phyloP scores from a whole-genome alignment of 1,139 yeast genomes.

The Saccharomycopsis hybrid region DNA sequence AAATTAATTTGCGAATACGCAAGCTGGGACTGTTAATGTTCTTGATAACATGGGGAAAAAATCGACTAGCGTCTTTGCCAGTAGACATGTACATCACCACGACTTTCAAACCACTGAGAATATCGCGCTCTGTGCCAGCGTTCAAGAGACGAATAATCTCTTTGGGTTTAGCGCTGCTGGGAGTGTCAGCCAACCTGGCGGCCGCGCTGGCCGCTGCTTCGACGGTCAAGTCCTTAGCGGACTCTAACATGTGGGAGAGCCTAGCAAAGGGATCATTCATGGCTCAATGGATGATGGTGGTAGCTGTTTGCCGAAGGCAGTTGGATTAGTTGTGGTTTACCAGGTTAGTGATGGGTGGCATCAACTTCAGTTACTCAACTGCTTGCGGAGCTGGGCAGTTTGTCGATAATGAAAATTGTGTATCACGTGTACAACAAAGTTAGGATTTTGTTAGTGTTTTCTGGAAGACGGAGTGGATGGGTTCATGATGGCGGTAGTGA shows the following conservation, averaged over 20 bases:
- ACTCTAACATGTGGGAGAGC: conserved; percentile 60
- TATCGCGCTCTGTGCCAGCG: conserved; percentile 67
- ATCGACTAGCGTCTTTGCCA: conserved; percentile 55
- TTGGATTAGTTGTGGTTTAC: too few relatives aligned
- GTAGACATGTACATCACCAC: conserved; percentile 60
- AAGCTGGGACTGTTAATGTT: conserved; percentile 60
- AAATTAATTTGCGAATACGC: conserved; percentile 70
- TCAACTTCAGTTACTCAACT: too few relatives aligned
- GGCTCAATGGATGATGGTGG: not conserved
- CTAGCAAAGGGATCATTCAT: conserved; percentile 49
- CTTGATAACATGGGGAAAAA: conserved; percentile 85
- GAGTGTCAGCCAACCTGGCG: conserved; percentile 52
- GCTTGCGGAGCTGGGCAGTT: too few relatives aligned
- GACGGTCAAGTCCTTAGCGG: conserved; percentile 72
- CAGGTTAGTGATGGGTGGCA: too few relatives aligned
- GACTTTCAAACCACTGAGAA: conserved; percentile 68
- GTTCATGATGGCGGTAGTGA: too few relatives aligned
- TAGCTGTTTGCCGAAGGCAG: too few relatives aligned
- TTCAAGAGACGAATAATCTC: conserved; percentile 63
- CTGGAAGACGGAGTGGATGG: too few relatives aligned
- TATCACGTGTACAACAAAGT: too few relatives aligned
- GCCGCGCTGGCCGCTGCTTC: conserved; percentile 83
- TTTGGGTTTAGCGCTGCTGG: conserved; percentile 46
- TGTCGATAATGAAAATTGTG: too few relatives aligned
- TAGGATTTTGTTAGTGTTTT: too few relatives aligned